Evolutionary conservation across 2,329 filamentous ascomycete species (phyloP).

Genomic region (Aureobasidium vineae): DNA sequence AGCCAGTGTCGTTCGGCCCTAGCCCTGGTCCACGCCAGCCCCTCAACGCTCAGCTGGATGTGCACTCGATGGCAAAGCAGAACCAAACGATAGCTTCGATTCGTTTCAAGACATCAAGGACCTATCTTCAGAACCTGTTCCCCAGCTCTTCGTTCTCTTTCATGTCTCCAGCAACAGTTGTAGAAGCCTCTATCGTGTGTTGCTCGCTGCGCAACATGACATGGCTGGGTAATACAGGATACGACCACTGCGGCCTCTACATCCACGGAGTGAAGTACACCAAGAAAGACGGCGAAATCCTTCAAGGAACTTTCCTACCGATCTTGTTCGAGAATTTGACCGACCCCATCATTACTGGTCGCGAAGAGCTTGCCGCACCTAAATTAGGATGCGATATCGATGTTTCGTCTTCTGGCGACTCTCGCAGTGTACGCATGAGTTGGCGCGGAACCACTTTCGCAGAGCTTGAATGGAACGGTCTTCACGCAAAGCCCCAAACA

Average conservation of each 20-base stretch:
- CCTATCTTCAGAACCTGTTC: conserved; percentile 44
- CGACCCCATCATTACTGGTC: conserved; percentile 58
- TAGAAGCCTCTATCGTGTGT: conserved; percentile 42
- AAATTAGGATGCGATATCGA: conserved; percentile 43
- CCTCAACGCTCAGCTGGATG: conserved; percentile 25
- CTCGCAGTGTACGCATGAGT: conserved; percentile 30
- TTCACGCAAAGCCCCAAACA: conserved; percentile 28
- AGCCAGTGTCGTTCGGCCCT: conserved; percentile 46
- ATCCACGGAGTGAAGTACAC: conserved; percentile 60
- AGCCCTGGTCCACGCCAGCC: conserved; percentile 43
- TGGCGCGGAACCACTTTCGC: conserved; percentile 42
- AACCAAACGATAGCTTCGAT: conserved; percentile 40
- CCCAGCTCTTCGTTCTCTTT: conserved; percentile 42
- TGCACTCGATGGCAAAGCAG: conserved; percentile 28
- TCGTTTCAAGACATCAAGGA: conserved; percentile 44
- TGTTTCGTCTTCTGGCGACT: conserved; percentile 28
- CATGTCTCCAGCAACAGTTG: conserved; percentile 40
- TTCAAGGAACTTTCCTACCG: conserved; percentile 55
- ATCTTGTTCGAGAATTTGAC: conserved; percentile 57
- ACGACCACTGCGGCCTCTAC: conserved; percentile 58
- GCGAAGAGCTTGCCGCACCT: conserved; percentile 61
- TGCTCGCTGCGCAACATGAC: conserved; percentile 50
- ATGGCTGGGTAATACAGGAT: conserved; percentile 60
- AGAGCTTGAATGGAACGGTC: conserved; percentile 35
- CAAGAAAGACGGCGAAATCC: conserved; percentile 48